These are phyloP conservation scores for Geosmithia putterillii DNA, from an alignment of 2,329 filamentous ascomycete species.

Conservation along the genomic window DNA sequence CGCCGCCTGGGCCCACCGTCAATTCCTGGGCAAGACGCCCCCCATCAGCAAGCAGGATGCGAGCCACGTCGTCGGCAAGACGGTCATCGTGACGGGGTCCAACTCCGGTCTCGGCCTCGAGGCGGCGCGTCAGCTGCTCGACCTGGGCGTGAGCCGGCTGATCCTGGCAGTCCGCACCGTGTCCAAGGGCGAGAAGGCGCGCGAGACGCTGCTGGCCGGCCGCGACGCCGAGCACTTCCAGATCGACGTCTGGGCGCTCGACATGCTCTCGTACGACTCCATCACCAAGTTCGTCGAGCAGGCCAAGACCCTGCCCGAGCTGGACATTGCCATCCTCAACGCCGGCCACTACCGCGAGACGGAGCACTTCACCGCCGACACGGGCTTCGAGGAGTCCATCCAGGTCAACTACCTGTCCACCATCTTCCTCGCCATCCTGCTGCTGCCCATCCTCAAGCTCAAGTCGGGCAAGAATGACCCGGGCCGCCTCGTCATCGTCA, in stretches of 20 bases:
- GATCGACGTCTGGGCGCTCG: slow-evolving; percentile 30
- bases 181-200: slow-evolving; percentile 24
- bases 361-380: slow-evolving; percentile 11
- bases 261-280: slow-evolving; percentile 29
- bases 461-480: slow-evolving; percentile 4
- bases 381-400: slow-evolving; percentile 24
- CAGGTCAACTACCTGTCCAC: slow-evolving; percentile 27
- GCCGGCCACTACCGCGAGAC: slow-evolving; percentile 18
- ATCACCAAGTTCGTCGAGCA: slow-evolving; percentile 23
- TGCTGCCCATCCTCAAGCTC: slow-evolving; percentile 14
- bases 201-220: slow-evolving; percentile 12
- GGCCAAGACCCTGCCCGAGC: slow-evolving; percentile 16
- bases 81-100: slow-evolving; percentile 30
- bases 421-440: slow-evolving; percentile 15
- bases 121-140: slow-evolving; percentile 23
- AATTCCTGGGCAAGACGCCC: background rate
- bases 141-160: slow-evolving; percentile 20
- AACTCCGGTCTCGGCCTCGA: slow-evolving; percentile 34
- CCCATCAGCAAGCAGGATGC: slow-evolving; percentile 1
- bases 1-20: background rate
- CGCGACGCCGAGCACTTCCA: slow-evolving; percentile 12
- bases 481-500: slow-evolving; percentile 10
- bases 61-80: slow-evolving; percentile 15
- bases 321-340: slow-evolving; percentile 33
- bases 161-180: slow-evolving; percentile 28